Base-by-base conservation (phyloP, 2,329 filamentous ascomycete genomes). In the Thelonectria rubi region DNA sequence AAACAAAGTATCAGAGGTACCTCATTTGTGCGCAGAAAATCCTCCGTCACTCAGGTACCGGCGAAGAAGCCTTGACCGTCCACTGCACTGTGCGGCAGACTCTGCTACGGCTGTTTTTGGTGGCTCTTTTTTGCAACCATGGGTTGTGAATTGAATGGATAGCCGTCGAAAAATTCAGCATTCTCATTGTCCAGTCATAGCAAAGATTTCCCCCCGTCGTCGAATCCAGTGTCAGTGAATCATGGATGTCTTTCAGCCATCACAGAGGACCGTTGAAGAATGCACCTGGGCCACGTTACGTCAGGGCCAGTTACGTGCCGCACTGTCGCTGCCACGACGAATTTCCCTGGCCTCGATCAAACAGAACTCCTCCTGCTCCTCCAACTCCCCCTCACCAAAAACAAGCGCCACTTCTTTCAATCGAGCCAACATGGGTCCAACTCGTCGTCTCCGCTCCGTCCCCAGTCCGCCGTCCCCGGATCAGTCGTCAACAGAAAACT, bases 301-400 rank as follows among this genome's bases (percentile, higher is more conserved):
- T 61, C 58, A 61, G 52, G 43, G 37, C 42, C 52, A 40, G 40
- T 18, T 53, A 42, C 48, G 32, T 34, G 14, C 32, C 14, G 9
- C 32, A 34, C 32, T 34, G 32, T 34, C 32, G 7, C 15, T 24
- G 32, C 18, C 40, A 42, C 14, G 20, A 47, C 14, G 45, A 21
- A 49, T 18, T 17, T 17, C 15, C 6, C 15, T 20, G 8, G 2
- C n/a, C 37, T 21, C 46, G 11, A 34, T 42, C 10, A 24, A 34
- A 42, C 46, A 56, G 58, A 55, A 60, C 24, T 18, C 34, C 45
- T 42, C 51, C 51, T 47, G n/a, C 51, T 47, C 40, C 52, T 55
- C 32, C 24, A 49, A 34, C 39, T 50, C 43, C 58, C 58, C 58
- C 58, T 61, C 58, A 61, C 58, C 20, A 50, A 47, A 42, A 56